phyloP scores from a whole-genome alignment of 2,329 filamentous ascomycete species.

The Colletotrichum godetiae region DNA sequence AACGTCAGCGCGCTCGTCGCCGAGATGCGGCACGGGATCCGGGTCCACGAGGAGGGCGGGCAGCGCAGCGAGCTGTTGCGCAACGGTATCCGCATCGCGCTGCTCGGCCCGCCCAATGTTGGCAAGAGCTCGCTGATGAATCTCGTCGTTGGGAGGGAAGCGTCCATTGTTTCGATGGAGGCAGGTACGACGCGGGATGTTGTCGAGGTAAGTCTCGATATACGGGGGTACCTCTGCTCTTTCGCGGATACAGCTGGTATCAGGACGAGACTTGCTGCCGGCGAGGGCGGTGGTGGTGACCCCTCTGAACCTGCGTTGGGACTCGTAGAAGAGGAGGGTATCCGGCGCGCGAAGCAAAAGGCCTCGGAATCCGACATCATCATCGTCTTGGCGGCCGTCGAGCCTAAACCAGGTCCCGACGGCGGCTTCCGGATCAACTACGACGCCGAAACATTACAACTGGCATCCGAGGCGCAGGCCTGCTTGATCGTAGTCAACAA shows the following conservation, averaged over 20 bases:
- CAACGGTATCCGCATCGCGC: slow-evolving; percentile 85
- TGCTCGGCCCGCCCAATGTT: slow-evolving; percentile 92
- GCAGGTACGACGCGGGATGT: slow-evolving; percentile 95
- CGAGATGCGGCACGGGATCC: slow-evolving; percentile 71
- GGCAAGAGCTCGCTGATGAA: slow-evolving; percentile 97
- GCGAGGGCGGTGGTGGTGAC: slow-evolving; percentile 36
- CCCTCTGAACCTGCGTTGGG: slow-evolving; percentile 64
- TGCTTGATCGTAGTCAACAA: slow-evolving; percentile 73
- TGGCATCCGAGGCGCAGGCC: slow-evolving; percentile 61
- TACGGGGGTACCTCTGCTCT: slow-evolving; percentile 91
- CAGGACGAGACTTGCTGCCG: slow-evolving; percentile 56
- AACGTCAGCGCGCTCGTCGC: slow-evolving; percentile 76
- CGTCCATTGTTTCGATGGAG: slow-evolving; percentile 93
- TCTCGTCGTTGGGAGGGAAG: slow-evolving; percentile 87
- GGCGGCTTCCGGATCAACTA: slow-evolving; percentile 58
- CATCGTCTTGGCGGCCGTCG: slow-evolving; percentile 82
- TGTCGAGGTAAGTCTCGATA: slow-evolving; percentile 89
- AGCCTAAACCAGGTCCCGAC: slow-evolving; percentile 51
- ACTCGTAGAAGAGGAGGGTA: slow-evolving; percentile 87
- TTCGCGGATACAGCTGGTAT: slow-evolving; percentile 96
- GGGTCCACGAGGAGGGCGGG: slow-evolving; percentile 78
- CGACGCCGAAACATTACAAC: slow-evolving; percentile 65
- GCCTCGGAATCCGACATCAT: slow-evolving; percentile 88
- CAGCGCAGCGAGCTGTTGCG: slow-evolving; percentile 85
- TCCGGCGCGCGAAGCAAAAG: slow-evolving; percentile 83